Base-by-base conservation (phyloP, 441 rosid species). In the Pelargonium citronellum region DNA sequence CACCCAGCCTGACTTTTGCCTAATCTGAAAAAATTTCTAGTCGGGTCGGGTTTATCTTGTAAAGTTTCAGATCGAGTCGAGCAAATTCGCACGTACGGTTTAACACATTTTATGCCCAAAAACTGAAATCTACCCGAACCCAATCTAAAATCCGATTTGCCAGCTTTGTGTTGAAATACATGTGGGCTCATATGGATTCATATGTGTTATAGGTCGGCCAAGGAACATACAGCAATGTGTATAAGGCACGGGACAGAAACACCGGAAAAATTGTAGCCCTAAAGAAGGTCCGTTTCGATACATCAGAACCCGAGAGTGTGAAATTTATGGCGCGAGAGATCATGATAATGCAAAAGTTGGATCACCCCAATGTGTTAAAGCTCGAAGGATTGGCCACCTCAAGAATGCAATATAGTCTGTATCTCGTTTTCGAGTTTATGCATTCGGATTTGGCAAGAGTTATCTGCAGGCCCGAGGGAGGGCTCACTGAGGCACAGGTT, bases 261-360 rank as follows among this genome's bases (percentile, higher is more conserved):
- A 84, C 85, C 3, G 98, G 96, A 37, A 90, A 92, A 71, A 87
- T 87, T 49, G 96, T 92, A 67, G 98, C 98, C 24, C 79, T 92
- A 64, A 92, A 92, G 90, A 92, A 90, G 74, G 96, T 92, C 58
- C 82, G 98, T 74, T 92, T 92, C 76, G 94, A 91, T 71, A 88
- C 86, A 78, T 83, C 86, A 76, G 96, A 92, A 82, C 86, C 89
- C 19, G 98, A 92, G 83, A 91, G 96, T 83, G 92, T 92, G 53
- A 89, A 84, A 68, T 92, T 92, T 72, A 92, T 92, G 98, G 98
- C 98, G 0, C 86, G 96, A 72, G 98, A 92, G 84, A 92, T 92
- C 76, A 91, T 87, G 74, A 84, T 91, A 39, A 73, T 92, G 49
- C 75, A 84, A 53, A 74, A 80, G 53, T 79, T 92, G 9, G 83